Conservation (phyloP, 805 yeast species). For the Danielozyma ontarioensis region DNA sequence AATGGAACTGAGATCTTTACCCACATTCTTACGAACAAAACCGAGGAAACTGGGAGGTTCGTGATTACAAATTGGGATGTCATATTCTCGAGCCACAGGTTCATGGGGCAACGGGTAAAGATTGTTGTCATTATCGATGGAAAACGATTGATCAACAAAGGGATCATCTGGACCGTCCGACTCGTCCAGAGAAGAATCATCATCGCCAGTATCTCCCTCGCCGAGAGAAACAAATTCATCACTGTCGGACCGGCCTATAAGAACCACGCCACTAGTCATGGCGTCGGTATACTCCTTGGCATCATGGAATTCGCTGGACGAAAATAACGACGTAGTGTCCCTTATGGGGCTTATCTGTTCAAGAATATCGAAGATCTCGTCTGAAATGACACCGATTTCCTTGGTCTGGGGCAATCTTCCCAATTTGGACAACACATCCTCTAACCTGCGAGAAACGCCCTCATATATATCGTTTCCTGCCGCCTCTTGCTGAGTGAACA, state of each 20-base stretch:
- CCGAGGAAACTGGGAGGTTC: conserved; percentile 81
- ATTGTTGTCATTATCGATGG: conserved; percentile 25
- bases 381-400: background rate
- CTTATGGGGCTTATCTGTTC: background rate
- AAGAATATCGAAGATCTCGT: background rate
- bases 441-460: no score
- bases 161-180: conserved; percentile 14
- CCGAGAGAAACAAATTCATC: conserved; percentile 9
- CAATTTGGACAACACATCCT: background rate
- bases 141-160: conserved; percentile 13
- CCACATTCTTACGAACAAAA: conserved; percentile 82
- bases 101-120: conserved; percentile 65
- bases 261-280: conserved; percentile 48
- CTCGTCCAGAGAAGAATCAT: conserved; percentile 5
- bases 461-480: conserved; percentile 4
- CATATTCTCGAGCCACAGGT: conserved; percentile 49
- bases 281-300: conserved; percentile 61
- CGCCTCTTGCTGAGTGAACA: conserved; percentile 4
- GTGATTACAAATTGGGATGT: conserved; percentile 51
- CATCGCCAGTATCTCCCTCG: conserved; percentile 14
- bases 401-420: background rate
- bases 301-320: conserved; percentile 42
- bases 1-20: conserved; percentile 78
- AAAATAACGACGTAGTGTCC: conserved; percentile 25
- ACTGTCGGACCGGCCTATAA: conserved; percentile 24